These are phyloP conservation scores for Liquidambar formosana DNA, from an alignment of 164 flowering plant species.

Conservation along the genomic window DNA sequence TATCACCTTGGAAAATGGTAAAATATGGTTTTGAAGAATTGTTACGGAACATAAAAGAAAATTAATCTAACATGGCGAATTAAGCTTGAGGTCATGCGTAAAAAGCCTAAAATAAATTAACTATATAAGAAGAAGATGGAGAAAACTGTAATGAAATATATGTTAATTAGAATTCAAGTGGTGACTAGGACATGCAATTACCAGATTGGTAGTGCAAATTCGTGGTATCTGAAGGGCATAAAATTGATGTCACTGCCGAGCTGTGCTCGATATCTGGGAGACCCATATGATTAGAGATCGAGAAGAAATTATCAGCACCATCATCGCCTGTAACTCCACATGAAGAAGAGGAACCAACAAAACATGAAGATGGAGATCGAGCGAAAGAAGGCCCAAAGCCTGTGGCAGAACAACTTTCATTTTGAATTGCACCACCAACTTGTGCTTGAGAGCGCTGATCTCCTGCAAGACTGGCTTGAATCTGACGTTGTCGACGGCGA, in stretches of 20 bases:
- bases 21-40: too few relatives aligned
- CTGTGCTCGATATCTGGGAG: slow-evolving; percentile 35
- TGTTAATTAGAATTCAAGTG: too few relatives aligned
- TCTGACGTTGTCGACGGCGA: slow-evolving; percentile 81
- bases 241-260: slow-evolving; percentile 18
- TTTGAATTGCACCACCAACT: slow-evolving; percentile 32
- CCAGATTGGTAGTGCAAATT: slow-evolving; percentile 57
- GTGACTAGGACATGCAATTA: slow-evolving; percentile 25
- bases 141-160: too few relatives aligned
- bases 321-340: slow-evolving; percentile 6
- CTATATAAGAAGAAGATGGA: too few relatives aligned
- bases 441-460: slow-evolving; percentile 19
- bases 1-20: too few relatives aligned
- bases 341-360: slow-evolving; percentile 25
- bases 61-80: too few relatives aligned
- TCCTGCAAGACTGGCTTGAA: slow-evolving; percentile 53
- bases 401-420: slow-evolving; percentile 14
- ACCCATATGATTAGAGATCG: slow-evolving; percentile 46
- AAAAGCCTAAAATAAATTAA: too few relatives aligned
- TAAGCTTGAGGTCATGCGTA: too few relatives aligned
- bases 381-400: neutral
- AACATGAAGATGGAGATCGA: slow-evolving; percentile 20
- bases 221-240: slow-evolving; percentile 38
- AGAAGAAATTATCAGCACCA: slow-evolving; percentile 30
- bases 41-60: too few relatives aligned